These are phyloP conservation scores for Eucalyptus pauciflora DNA, from an alignment of 345 rosid species.

Conservation along the genomic window DNA sequence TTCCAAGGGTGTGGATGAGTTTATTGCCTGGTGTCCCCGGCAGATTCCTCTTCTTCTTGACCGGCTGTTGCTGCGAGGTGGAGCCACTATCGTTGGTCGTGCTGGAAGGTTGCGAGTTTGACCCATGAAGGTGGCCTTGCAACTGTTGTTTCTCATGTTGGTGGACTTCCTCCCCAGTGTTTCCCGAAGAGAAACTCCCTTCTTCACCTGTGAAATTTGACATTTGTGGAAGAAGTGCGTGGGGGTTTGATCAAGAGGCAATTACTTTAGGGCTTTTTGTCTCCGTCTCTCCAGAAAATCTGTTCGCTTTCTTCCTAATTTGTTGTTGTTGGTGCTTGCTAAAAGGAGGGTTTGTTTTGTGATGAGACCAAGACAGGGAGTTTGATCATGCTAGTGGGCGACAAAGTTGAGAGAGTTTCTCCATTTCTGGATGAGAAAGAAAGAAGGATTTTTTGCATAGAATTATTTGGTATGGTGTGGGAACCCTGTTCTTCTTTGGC, in stretches of 20 bases:
- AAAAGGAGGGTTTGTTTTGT: background rate
- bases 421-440: constrained; percentile 8
- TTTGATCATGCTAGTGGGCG: constrained; percentile 17
- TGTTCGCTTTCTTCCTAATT: background rate
- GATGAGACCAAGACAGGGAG: constrained; percentile 24
- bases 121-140: background rate
- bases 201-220: constrained; percentile 55
- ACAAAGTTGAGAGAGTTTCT: constrained; percentile 23
- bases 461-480: background rate
- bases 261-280: background rate
- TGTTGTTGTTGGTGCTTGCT: background rate
- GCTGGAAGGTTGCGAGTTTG: background rate
- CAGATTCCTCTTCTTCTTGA: constrained; percentile 62
- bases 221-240: constrained; percentile 5
- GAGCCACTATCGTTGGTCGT: constrained; percentile 15
- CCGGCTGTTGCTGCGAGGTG: constrained; percentile 19
- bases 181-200: constrained; percentile 63
- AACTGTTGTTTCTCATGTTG: constrained; percentile 17
- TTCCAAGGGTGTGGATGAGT: background rate
- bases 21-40: constrained; percentile 72
- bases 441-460: background rate
- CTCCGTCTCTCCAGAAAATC: background rate
- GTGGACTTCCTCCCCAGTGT: constrained; percentile 33
- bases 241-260: background rate
- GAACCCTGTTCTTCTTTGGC: constrained; percentile 43